Evolutionary conservation across 768 basidiomycete species (phyloP).

Genomic region (Lentinus tigrinus): DNA sequence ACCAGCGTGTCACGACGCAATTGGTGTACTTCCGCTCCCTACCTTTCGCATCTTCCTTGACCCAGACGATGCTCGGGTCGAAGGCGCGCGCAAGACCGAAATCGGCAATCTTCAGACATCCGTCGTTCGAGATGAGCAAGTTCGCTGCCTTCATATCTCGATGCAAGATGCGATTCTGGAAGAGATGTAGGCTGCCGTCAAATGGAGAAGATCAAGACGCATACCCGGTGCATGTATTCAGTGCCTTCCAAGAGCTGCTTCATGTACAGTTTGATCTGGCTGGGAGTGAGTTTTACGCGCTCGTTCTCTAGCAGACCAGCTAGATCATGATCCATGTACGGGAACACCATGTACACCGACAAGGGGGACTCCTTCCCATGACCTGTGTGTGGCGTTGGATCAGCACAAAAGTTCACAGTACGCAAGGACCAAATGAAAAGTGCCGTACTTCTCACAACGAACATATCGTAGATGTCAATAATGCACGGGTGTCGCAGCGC

Average conservation of each 20-base stretch:
- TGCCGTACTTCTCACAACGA: constrained; percentile 73
- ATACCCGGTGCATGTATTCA: constrained; percentile 90
- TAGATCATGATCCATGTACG: constrained; percentile 99
- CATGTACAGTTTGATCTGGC: constrained; percentile 94
- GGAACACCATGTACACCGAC: constrained; percentile 98
- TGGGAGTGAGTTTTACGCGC: constrained; percentile 75
- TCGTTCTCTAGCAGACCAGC: constrained; percentile 93
- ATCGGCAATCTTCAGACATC: constrained; percentile 86
- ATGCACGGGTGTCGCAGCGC: constrained; percentile 82
- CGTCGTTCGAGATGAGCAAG: constrained; percentile 85
- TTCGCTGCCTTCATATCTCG: constrained; percentile 99
- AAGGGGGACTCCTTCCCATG: constrained; percentile 64
- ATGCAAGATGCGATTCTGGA: constrained; percentile 91
- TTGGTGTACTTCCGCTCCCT: constrained; percentile 85
- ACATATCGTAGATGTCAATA: constrained; percentile 89
- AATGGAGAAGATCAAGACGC: constrained; percentile 27
- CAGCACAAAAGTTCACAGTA: background rate
- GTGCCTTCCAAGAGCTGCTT: constrained; percentile 95
- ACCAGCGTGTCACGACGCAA: constrained; percentile 94
- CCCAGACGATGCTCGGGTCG: constrained; percentile 47
- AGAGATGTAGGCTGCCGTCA: constrained; percentile 8
- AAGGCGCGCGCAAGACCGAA: constrained; percentile 92
- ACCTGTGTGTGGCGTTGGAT: constrained; percentile 36
- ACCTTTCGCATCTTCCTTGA: constrained; percentile 38
- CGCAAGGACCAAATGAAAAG: background rate